phyloP scores from a whole-genome alignment of 2,329 filamentous ascomycete species.

The Dactylellina drechsleri region DNA sequence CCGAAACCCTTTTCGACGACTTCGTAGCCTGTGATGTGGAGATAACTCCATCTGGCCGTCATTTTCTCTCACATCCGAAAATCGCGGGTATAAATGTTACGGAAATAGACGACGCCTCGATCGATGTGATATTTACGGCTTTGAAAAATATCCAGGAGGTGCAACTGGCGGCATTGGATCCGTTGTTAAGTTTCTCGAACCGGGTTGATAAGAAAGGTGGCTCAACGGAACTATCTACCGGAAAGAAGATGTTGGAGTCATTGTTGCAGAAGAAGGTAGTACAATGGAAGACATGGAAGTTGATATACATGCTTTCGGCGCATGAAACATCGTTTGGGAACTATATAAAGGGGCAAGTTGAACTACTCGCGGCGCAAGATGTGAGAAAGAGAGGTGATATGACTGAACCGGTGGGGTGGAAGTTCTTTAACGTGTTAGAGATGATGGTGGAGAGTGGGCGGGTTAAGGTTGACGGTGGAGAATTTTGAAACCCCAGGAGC shows the following conservation, averaged over 20 bases:
- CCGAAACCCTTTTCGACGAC: neutral
- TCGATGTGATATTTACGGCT: conserved; percentile 1
- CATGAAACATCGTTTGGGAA: conserved; percentile 1
- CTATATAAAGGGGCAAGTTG: neutral
- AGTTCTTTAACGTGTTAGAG: conserved; percentile 10
- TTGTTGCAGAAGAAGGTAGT: neutral
- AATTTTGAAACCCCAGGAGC: conserved; percentile 2
- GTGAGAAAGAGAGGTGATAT: neutral
- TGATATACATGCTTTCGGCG: conserved; percentile 1
- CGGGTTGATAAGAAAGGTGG: neutral
- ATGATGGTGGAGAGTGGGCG: conserved; percentile 18
- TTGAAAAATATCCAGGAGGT: conserved; percentile 5
- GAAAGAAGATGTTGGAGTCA: neutral
- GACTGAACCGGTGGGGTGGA: conserved; percentile 2
- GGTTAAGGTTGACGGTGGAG: conserved; percentile 12
- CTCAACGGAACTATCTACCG: neutral
- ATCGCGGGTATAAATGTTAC: conserved; percentile 1
- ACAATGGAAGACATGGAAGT: conserved; percentile 22
- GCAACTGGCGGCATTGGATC: neutral
- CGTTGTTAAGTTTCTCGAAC: neutral
- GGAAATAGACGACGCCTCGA: neutral
- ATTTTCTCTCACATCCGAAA: conserved; percentile 3
- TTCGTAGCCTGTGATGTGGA: neutral
- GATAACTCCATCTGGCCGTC: conserved; percentile 9
- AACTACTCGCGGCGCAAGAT: neutral